phyloP scores from a whole-genome alignment of 225 moss, liverwort and hornwort genomes.

The Ulota crispa region DNA sequence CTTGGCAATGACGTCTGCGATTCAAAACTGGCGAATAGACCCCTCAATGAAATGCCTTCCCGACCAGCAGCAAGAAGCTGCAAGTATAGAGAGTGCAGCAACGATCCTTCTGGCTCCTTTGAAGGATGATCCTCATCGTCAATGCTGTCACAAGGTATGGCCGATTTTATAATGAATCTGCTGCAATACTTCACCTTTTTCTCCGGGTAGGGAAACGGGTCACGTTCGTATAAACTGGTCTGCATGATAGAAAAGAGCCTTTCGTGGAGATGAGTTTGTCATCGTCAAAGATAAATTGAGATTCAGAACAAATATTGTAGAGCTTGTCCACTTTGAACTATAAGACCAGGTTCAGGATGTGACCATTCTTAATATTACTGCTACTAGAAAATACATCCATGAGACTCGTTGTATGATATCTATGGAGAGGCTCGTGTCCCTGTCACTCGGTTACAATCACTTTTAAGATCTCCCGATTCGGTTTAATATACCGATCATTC shows the following conservation, averaged over 20 bases:
- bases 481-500: not conserved
- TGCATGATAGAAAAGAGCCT: constrained; percentile 13
- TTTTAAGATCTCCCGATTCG: not conserved
- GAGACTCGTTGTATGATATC: not conserved
- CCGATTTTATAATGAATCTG: constrained; percentile 3
- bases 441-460: not conserved
- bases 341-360: not conserved
- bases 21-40: constrained; percentile 31
- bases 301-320: not conserved
- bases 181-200: constrained; percentile 6
- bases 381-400: not conserved
- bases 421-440: not conserved
- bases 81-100: constrained; percentile 41
- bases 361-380: not conserved
- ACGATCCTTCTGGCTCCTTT: constrained; percentile 41
- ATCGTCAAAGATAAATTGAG: not conserved
- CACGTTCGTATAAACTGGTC: constrained; percentile 14
- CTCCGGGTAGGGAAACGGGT: constrained; percentile 15
- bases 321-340: not conserved
- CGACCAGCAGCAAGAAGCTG: constrained; percentile 40
- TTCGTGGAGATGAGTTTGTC: not conserved
- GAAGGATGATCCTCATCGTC: constrained; percentile 44
- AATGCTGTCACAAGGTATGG: constrained; percentile 7
- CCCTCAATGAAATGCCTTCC: constrained; percentile 35
- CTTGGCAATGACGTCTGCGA: constrained; percentile 32